Conservation (phyloP, 306 rosid species). For the Cucumis sativus region DNA sequence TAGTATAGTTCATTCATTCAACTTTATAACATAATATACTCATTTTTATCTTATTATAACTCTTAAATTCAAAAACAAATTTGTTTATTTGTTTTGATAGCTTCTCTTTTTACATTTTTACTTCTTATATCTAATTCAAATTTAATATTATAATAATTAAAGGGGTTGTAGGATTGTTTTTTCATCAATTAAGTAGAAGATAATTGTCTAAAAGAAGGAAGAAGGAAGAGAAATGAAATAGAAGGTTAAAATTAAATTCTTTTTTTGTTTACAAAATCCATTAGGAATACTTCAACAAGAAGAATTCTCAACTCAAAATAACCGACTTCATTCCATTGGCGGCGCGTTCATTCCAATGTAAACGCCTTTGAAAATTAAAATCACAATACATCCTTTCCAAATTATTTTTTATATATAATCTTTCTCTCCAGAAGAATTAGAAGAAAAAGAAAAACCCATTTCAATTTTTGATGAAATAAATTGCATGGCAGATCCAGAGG, state of each 20-base stretch:
- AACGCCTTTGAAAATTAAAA: not conserved
- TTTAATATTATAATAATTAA: too few species aligned
- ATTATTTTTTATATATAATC: not conserved
- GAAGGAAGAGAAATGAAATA: not conserved
- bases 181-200: too few species aligned
- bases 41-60: too few species aligned
- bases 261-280: not conserved
- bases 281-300: not conserved
- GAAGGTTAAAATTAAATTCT: not conserved
- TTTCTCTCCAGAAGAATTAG: not conserved
- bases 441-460: not conserved
- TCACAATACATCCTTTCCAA: not conserved
- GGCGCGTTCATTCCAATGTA: constrained; percentile 3
- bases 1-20: too few species aligned
- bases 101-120: too few species aligned
- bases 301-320: not conserved
- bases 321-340: not conserved
- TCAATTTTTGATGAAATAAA: not conserved
- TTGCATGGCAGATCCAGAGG: not conserved
- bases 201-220: not conserved
- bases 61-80: too few species aligned
- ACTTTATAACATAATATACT: too few species aligned
- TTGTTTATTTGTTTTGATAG: too few species aligned
- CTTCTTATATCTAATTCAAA: too few species aligned
- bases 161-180: too few species aligned